Evolutionary conservation across 495 filamentous ascomycete species (phyloP).

Genomic region (Clavariopsis aquatica): DNA sequence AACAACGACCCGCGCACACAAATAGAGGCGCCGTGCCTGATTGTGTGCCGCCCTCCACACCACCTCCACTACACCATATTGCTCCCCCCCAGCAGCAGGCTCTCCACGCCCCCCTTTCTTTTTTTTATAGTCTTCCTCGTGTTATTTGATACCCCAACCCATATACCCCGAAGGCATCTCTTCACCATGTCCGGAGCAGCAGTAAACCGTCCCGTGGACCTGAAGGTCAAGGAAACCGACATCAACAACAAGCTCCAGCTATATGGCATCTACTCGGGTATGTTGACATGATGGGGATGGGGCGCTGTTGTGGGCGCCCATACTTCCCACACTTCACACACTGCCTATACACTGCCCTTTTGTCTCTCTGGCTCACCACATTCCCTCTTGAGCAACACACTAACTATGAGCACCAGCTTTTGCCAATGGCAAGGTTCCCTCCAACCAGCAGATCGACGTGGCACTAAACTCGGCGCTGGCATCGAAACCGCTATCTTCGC

Average conservation of each 20-base stretch:
- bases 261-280: conserved; percentile 84
- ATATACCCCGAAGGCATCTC: conserved; percentile 5
- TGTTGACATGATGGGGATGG: conserved; percentile 25
- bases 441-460: conserved; percentile 94
- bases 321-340: no score
- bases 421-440: conserved; percentile 73
- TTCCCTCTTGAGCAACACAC: no score
- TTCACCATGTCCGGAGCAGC: conserved; percentile 29
- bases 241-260: conserved; percentile 94
- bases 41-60: not conserved
- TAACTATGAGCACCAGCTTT: conserved; percentile 60
- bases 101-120: not conserved
- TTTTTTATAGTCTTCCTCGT: not conserved
- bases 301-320: no score
- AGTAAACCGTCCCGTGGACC: conserved; percentile 50
- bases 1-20: conserved; percentile 1
- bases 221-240: conserved; percentile 55
- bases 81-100: not conserved
- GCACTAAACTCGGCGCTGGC: conserved; percentile 81
- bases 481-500: conserved; percentile 64
- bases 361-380: no score
- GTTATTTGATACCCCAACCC: conserved; percentile 19
- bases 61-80: not conserved
- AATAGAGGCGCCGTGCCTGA: conserved; percentile 6
- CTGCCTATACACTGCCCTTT: no score